Evolutionary conservation across 441 rosid genomes (phyloP).

Genomic region (Bocquillonia castaneifolia): DNA sequence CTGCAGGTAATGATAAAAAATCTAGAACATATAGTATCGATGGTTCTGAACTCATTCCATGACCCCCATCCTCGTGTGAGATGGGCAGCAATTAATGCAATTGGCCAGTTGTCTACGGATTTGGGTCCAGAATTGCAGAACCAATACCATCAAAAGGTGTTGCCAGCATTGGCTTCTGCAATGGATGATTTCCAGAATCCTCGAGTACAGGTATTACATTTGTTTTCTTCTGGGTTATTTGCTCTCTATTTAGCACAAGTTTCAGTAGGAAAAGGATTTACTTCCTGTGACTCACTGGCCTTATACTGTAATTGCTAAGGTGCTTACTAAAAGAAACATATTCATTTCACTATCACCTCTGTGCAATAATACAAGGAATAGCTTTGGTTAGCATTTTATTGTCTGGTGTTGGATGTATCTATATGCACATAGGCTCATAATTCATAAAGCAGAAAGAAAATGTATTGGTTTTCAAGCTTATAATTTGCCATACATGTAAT

Average conservation of each 20-base stretch:
- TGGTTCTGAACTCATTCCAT: constrained; percentile 75
- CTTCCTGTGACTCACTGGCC: not conserved
- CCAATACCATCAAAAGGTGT: constrained; percentile 67
- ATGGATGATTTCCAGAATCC: constrained; percentile 97
- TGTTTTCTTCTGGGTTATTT: constrained; percentile 7
- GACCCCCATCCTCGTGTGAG: constrained; percentile 88
- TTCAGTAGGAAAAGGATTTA: constrained; percentile 4
- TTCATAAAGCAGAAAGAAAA: too few species aligned
- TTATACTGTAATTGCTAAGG: not conserved
- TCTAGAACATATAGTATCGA: constrained; percentile 68
- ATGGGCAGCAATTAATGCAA: constrained; percentile 94
- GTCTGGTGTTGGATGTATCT: not conserved
- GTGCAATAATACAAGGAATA: too few species aligned
- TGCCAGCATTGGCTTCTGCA: constrained; percentile 74
- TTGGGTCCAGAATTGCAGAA: constrained; percentile 96
- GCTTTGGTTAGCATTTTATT: too few species aligned
- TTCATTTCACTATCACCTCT: not conserved
- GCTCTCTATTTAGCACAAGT: constrained; percentile 3
- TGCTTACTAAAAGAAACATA: not conserved
- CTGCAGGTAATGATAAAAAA: constrained; percentile 72
- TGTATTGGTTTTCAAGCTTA: too few species aligned
- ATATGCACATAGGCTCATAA: too few species aligned
- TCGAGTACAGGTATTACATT: constrained; percentile 61
- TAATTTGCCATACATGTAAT: too few species aligned
- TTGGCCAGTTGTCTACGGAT: constrained; percentile 89